A percentile compares a stretch with the other conserved stretches of the same genome.
These are phyloP conservation scores for Alopecurus myosuroides DNA, from an alignment of 176 grass and related monocot genomes.

Conservation along the genomic window DNA sequence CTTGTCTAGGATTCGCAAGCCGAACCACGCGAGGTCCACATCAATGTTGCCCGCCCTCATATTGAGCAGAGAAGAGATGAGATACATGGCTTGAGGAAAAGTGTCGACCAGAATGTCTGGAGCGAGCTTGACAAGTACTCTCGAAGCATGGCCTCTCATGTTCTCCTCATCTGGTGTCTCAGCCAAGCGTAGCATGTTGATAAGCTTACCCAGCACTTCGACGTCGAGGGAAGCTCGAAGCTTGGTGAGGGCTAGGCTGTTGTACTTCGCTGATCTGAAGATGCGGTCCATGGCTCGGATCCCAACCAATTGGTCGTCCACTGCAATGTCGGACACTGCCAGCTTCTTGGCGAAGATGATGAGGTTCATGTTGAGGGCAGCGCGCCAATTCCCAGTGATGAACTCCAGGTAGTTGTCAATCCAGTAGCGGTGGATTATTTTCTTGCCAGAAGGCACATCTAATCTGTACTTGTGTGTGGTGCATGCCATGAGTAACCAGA, in stretches of 20 bases:
- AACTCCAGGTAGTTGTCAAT: background rate
- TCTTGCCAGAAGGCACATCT: background rate
- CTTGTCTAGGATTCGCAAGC: slow-evolving; percentile 14
- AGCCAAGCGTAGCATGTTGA: background rate
- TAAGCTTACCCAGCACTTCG: background rate
- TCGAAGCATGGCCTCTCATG: slow-evolving; percentile 19
- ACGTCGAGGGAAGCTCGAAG: background rate
- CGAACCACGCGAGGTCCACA: slow-evolving; percentile 6
- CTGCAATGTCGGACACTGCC: background rate
- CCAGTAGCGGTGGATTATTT: background rate
- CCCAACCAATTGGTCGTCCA: background rate
- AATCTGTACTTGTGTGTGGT: background rate
- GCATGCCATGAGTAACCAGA: background rate
- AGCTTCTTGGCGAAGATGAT: slow-evolving; percentile 13
- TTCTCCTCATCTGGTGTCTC: background rate
- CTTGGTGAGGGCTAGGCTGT: background rate
- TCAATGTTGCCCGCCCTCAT: background rate
- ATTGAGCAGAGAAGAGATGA: background rate
- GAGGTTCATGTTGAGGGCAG: slow-evolving; percentile 9
- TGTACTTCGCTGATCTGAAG: background rate
- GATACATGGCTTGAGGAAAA: background rate
- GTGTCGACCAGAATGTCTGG: background rate
- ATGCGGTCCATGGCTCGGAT: background rate
- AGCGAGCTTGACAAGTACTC: slow-evolving; percentile 18
- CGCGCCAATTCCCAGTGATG: background rate